Conservation (phyloP, 2,329 filamentous ascomycete species). For the Teratosphaeriaceae sp. region DNA sequence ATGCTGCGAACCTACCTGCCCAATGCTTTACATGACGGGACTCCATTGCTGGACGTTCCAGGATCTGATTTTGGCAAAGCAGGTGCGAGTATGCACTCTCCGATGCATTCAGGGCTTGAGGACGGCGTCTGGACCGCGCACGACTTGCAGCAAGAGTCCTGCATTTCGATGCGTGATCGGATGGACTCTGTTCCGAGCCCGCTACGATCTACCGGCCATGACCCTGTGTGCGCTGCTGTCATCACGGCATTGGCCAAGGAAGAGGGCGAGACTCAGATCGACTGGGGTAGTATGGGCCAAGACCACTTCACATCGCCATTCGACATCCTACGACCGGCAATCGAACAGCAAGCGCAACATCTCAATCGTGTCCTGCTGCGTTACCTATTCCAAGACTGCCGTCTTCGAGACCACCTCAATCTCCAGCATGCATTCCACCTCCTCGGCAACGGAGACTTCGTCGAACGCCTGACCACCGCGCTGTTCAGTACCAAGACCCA, state of each 20-base stretch:
- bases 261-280: neutral
- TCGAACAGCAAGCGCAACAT: slow-evolving; percentile 47
- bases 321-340: slow-evolving; percentile 58
- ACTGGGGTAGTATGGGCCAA: neutral
- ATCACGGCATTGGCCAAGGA: neutral
- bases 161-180: neutral
- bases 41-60: no score
- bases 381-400: slow-evolving; percentile 68
- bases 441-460: slow-evolving; percentile 77
- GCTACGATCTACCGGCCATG: neutral
- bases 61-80: neutral
- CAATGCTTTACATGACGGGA: neutral
- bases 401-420: slow-evolving; percentile 63
- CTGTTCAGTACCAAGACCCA: slow-evolving; percentile 80
- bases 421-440: slow-evolving; percentile 77
- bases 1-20: slow-evolving; percentile 66
- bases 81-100: no score
- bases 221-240: neutral
- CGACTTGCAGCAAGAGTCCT: neutral
- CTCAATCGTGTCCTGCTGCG: slow-evolving; percentile 58
- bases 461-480: slow-evolving; percentile 69
- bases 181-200: neutral
- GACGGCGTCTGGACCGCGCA: neutral
- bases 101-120: neutral
- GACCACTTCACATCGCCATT: neutral